A percentile compares a stretch with the other conserved stretches of the same genome.
Conservation (phyloP, 2,329 filamentous ascomycete species). For the Magnaporthiopsis incrustans region DNA sequence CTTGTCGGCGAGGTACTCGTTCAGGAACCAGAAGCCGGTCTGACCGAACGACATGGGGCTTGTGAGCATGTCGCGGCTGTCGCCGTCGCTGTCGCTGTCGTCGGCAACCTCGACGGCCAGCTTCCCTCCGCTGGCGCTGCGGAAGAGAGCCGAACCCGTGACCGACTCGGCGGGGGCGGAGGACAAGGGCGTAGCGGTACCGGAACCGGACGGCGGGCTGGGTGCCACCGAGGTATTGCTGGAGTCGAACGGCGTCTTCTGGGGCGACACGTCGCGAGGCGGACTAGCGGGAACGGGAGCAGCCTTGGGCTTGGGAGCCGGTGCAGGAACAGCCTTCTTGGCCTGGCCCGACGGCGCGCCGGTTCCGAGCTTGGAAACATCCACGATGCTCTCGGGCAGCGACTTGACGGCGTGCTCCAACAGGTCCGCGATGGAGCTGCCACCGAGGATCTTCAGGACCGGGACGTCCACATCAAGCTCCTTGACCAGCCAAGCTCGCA, state of each 20-base stretch:
- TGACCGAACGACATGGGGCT: conserved; percentile 2
- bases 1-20: conserved; percentile 23
- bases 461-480: conserved; percentile 1
- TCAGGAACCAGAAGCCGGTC: conserved; percentile 28
- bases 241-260: neutral
- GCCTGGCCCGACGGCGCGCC: neutral
- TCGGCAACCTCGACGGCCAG: neutral
- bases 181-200: neutral
- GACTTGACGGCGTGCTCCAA: neutral
- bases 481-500: conserved; percentile 1
- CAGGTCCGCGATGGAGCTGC: neutral
- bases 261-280: neutral
- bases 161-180: neutral
- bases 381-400: neutral
- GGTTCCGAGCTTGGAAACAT: neutral
- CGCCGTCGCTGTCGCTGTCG: too few species aligned
- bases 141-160: neutral
- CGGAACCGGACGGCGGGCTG: neutral
- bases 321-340: neutral
- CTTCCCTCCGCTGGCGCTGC: neutral
- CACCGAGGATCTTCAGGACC: conserved; percentile 1
- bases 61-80: neutral
- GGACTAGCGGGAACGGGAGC: neutral
- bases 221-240: neutral
- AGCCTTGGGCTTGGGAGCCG: neutral